Evolutionary conservation across 805 yeast species (phyloP), one percentile per base, ranked within the genome.

Genomic region (Metschnikowia henanensis): DNA sequence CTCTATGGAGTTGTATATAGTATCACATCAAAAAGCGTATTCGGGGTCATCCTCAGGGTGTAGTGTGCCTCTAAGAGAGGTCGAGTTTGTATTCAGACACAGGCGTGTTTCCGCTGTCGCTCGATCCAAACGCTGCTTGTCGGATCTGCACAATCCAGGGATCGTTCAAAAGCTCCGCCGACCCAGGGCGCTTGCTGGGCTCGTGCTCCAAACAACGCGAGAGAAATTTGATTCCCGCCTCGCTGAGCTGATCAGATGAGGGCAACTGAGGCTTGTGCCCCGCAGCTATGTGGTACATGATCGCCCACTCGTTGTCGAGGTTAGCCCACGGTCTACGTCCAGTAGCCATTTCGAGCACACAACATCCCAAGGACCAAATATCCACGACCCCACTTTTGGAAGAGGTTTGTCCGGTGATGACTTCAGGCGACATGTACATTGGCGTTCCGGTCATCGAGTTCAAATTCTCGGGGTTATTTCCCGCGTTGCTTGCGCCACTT

Each of bases 401-500:
- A 1, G 76, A 59, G 1, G 75, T 64, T 5, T 78, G 73, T 2
- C 97, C 97, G 1, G 94, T 87, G 46, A 94, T 88, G 0, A 88
- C 87, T 58, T 94, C 99, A 0, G 99, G 99, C 0, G 98, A 89
- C 98, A 94, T 92, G 66, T 94, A 94, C 97, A 92, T 94, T 13
- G 98, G 98, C 0, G 99, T 94, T 30, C 99, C 99, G 2, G 95
- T 83, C 72, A 86, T 75, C 22, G 78, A 70, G 46, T 69, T 72
- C 48, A 64, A 54, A 41, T 65, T 70, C 41, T 63, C 62, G 0
- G 52, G 56, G 22, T 47, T 46, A 20, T 29, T 30, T 15, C 46
- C 52, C 4, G 39, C 47, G 6, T 25, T 28, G 20, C 16, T 40
- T 16, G 48, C 26, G 12, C 26, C 26, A 13, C 26, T 35, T 16